Evolutionary conservation across 768 basidiomycete species (phyloP), one percentile per base, ranked within the genome.

Genomic region (Boletus edulis): DNA sequence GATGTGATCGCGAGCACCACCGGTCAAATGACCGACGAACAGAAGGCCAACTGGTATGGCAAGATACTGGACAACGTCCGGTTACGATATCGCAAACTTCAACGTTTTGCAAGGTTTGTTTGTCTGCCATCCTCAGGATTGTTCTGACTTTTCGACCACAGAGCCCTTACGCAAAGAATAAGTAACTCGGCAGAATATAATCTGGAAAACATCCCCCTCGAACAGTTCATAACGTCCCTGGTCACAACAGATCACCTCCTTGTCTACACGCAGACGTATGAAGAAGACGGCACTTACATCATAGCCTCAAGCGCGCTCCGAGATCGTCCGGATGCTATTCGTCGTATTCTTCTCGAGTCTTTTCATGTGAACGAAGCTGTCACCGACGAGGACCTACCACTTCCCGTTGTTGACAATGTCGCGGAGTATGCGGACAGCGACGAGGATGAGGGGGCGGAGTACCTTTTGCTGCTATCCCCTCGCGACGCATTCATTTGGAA

Each of bases 31-130:
- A 82, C 85, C 27, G 83, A 86, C 39, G 86, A 90, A 55, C 89
- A 97, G 70, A 86, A 88, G 66, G 81, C 89, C 52, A 78, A 77
- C 48, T 98, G 96, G 94, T 98, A 94, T 65, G 79, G 83, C 38
- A 98, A 97, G 71, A 87, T 98, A 55, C 78, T 98, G 20, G 96
- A 98, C 56, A 91, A 90, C 54, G 95, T 97, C 48, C 83, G 90
- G 51, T 75, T 96, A 56, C 83, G 97, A 44, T 94, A 96, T 69
- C 82, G 97, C 47, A 98, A 98, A 69, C 77, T 98, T 14, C 92
- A 94, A 63, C 89, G 96, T 4, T 95, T 97, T 70, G 90, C 91
- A 43, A 81, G 92, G 93, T 92, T 48, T 56, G 38, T 57, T 20
- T 32, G 7, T 47, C 22, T 18, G n/a, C 22, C 24, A 27, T 20